Base-by-base conservation (phyloP, 768 basidiomycete genomes). In the Pleurotus platypus region DNA sequence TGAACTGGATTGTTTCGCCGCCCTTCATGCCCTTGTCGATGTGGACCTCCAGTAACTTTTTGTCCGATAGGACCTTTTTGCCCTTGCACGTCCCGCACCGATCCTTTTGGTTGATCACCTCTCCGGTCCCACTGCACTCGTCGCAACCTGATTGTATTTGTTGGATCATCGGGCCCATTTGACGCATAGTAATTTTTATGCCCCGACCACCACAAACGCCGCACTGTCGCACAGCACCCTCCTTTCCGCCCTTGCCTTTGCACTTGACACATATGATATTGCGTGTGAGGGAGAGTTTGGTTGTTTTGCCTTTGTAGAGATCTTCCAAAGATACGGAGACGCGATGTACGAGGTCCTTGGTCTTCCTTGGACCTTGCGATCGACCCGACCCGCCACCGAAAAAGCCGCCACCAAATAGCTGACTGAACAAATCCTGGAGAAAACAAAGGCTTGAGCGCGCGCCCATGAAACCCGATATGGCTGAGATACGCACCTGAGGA, bases 111-210 rank as follows among this genome's bases (percentile, higher is more conserved):
- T 93, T 94, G 78, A 99, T 97, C 64, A 94, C 79, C 73, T 99
- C 96, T 62, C 97, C 97, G n/a, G 86, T 83, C 13, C 92, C 97
- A 50, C 79, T 83, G 71, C 97, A 99, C 13, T 98, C 97, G 68
- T 89, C 86, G 77, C 97, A 99, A 46, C 86, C 81, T 55, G 93
- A 91, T 70, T 98, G 97, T 63, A 98, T 92, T 75, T 99, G 96
- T 73, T 99, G 97, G 64, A 99, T 92, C 97, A 99, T 99, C 4
- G 97, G 97, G 24, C 97, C 97, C 85, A 99, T 91, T 72, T 98
- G 97, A 60, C 97, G 90, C 60, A 98, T 76, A 51, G 89, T 92
- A 67, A 98, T 73, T 70, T 87, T 91, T 77, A 95, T 75, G 65
- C 97, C 97, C 62, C 93, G 92, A 57, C 97, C 97, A 66, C 76